Evolutionary conservation across 163 green algal species (phyloP), one percentile per base, ranked within the genome.

Genomic region (Volvox carteri): DNA sequence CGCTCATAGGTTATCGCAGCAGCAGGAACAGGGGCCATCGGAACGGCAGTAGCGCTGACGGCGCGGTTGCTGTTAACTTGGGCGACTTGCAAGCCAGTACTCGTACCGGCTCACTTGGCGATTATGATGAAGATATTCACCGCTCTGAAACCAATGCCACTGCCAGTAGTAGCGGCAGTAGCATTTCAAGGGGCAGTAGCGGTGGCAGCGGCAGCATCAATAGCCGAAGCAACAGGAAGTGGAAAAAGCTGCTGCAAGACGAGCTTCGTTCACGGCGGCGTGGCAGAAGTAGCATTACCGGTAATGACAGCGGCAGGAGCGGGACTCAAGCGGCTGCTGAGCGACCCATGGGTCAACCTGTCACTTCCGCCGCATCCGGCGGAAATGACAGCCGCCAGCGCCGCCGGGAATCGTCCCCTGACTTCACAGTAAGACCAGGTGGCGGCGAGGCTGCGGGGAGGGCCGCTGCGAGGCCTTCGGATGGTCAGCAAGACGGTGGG

Each of bases 141-240:
- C 60, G 60, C 60, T 72, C 60, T 28, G 60, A 72, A 72, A 72
- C 60, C 60, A 72, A 72, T 37, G 28, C 60, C 3, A 37, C 60
- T 19, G 60, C 60, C n/a, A 72, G 60, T 7, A 72, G 25, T 7
- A 72, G 60, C 60, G n/a, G 58, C 58, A 65, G 54, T 23, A 65
- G 54, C 28, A 25, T 12, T 11, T 39, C 23, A 19, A 37, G n/a
- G 2, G 28, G 2, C 60, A 37, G 4, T 30, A 37, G 60, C 60
- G 60, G 25, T 28, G 37, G 18, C 60, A 37, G 60, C 37, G 19
- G 60, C 60, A 37, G 60, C 60, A 30, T 3, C 4, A 35, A 28
- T 2, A 11, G 18, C n/a, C 23, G 60, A 30, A 65, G 54, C 5
- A 19, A 11, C 19, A 65, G 54, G 54, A 65, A 12, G n/a, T 23